Base-by-base conservation (phyloP, 768 basidiomycete species). In the Cantharellus anzutake region DNA sequence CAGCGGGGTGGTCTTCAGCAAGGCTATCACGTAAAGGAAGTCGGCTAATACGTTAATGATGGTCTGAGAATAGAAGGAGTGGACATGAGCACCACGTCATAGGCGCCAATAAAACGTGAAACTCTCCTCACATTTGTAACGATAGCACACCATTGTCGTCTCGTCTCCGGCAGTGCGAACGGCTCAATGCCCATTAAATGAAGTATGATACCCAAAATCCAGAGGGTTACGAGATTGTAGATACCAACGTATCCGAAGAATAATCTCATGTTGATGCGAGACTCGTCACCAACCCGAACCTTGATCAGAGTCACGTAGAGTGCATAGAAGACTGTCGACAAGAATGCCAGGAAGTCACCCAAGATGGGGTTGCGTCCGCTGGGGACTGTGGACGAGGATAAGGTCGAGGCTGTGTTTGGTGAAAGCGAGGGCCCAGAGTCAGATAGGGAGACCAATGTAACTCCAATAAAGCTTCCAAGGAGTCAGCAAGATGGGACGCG, bases 1-100 rank as follows among this genome's bases (percentile, higher is more conserved):
- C 7, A 93, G 73, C 0, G 93, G 93, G 1, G 92, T 92, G 4
- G 94, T 99, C 73, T 93, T 94, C 63, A 99, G 80, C 91, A 97
- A 94, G 2, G 92, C 86, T 20, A 89, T 67, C 38, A 89, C 81
- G 67, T 90, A 90, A 52, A 91, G 68, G 67, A 84, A 94, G 71
- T 96, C 91, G 61, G 85, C 87, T 4, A 79, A 80, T 40, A 86
- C 71, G 0, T 88, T 90, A 65, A 93, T 88, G 40, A 73, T 71
- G 86, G 90, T 91, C 83, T 94, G 56, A 41, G 35, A 14, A 42
- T 14, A 55, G 52, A 14, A 35, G 16, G 52, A 11, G 7, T n/a
- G 37, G 34, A 59, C 37, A 11, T 7, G 38, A 55, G 7, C 35
- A 35, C 16, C 3, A 62, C 14, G 34, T 38, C 16, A 7, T 16